Base-by-base conservation (phyloP, 768 basidiomycete genomes). In the Russula foetens region DNA sequence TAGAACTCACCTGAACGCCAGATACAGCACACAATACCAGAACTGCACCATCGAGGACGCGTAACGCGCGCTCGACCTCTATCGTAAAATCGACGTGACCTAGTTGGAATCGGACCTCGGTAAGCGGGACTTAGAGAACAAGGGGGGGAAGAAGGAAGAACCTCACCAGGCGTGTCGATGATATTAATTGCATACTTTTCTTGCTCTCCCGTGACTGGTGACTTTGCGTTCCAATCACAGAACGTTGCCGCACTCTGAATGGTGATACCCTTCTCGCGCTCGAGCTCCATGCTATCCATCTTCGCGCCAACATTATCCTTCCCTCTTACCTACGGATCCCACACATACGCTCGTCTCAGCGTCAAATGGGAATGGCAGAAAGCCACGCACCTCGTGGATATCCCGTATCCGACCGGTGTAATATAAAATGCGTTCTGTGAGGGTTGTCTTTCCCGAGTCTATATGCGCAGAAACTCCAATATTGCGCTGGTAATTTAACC, bases 41-140 rank as follows among this genome's bases (percentile, higher is more conserved):
- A 49, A 98, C 88, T 53, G 97, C 97, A 63, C 97, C 97, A 71
- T 99, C 97, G 63, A 99, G 77, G 8, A 98, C 97, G 53, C 97
- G 85, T 52, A 99, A 77, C 26, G 97, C 97, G 17, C 97, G 85
- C 73, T 99, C 97, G 8, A 99, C 97, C 73, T 99, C 97, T 66
- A 99, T 98, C 2, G 97, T 99, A 70, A 99, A 99, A 73, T 99
- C 97, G 64, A 99, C 97, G 78, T 99, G 97, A 67, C 95, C 94
- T 93, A 7, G n/a, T n/a, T n/a, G n/a, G n/a, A 47, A 26, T 60
- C 45, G 26, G 23, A 31, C 21, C 7, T 26, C 15, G 45, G n/a
- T 47, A 19, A 62, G 19, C 2, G 7, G 7, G 60, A 29, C 45
- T 1, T 8, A 47, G 43, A 19, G 33, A 17, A 50, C n/a, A 44